Evolutionary conservation across 306 rosid species (phyloP), one percentile per base, ranked within the genome.

Genomic region (Vigna nakashimae): DNA sequence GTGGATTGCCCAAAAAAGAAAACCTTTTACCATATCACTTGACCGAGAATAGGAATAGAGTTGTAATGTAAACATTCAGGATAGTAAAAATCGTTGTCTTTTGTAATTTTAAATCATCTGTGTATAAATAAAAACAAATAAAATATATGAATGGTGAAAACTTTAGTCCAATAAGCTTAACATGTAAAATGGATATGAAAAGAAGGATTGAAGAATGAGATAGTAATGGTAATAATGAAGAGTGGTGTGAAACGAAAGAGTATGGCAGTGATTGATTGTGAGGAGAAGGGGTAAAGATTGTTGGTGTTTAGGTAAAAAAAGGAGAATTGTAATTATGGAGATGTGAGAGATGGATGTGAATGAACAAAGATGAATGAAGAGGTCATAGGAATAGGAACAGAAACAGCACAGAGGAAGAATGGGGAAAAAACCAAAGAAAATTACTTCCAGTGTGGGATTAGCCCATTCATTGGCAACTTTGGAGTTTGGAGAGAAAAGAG

Each of bases 391-490:
- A 75, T 36, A 73, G 73, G 80, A 68, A 69, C 28, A 26, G 28
- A 0, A 26, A 26, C 2, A 26, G 28, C 28, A 26, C 28, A 76
- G 63, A 60, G 20, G 20, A 20, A 20, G 22, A 20, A 20, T 20
- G 22, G 22, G 20, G 22, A 20, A 20, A 20, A 20, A 20, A 20
- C 22, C 22, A 52, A 74, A 80, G 57, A 42, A 42, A 42, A 11
- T 9, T 9, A 9, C 12, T 75, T 65, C 38, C 75, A 64, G 79
- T 42, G 60, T 7, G 60, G 26, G 80, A 79, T 83, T 69, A 62
- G 66, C 22, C 83, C 74, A 79, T 83, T 82, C 86, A 77, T 82
- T 71, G 20, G 69, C 16, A 73, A 65, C 80, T 11, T 77, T 74
- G 72, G 63, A 73, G 80, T 78, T 68, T 65, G 84, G 50, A 26